A percentile compares a stretch with the other conserved stretches of the same genome.
Evolutionary conservation across 2,329 filamentous ascomycete genomes (phyloP).

Genomic region (Chrysoporthe puriensis): DNA sequence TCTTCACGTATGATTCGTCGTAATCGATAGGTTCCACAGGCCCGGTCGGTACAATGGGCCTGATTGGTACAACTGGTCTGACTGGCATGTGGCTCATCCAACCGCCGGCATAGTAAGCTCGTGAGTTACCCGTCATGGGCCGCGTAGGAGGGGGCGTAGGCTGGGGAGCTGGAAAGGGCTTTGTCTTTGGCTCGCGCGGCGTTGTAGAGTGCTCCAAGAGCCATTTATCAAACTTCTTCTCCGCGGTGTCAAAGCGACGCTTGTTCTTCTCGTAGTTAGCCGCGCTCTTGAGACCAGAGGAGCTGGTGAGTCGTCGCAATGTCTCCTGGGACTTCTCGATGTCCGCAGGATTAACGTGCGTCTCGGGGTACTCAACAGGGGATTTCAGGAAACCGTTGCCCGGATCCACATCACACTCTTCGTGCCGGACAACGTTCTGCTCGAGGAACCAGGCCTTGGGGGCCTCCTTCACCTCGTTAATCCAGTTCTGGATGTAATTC

Average conservation of each 20-base stretch:
- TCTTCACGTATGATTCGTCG: slow-evolving; percentile 5
- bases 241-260: slow-evolving; percentile 3
- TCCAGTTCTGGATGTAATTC: slow-evolving; percentile 18
- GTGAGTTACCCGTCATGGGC: neutral
- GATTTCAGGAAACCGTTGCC: slow-evolving; percentile 18
- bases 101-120: neutral
- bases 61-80: neutral
- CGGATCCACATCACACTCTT: slow-evolving; percentile 26
- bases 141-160: neutral
- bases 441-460: neutral
- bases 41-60: neutral
- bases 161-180: neutral
- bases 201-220: neutral
- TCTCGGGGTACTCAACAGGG: slow-evolving; percentile 25
- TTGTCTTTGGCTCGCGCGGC: neutral
- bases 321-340: neutral
- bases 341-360: slow-evolving; percentile 18
- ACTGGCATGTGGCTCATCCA: neutral
- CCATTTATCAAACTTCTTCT: neutral
- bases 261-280: slow-evolving; percentile 16
- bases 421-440: neutral
- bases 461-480: neutral
- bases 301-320: slow-evolving; percentile 6
- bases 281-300: slow-evolving; percentile 8
- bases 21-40: neutral